Base-by-base conservation (phyloP, 2,329 filamentous ascomycete genomes). In the Xylaria sp. region DNA sequence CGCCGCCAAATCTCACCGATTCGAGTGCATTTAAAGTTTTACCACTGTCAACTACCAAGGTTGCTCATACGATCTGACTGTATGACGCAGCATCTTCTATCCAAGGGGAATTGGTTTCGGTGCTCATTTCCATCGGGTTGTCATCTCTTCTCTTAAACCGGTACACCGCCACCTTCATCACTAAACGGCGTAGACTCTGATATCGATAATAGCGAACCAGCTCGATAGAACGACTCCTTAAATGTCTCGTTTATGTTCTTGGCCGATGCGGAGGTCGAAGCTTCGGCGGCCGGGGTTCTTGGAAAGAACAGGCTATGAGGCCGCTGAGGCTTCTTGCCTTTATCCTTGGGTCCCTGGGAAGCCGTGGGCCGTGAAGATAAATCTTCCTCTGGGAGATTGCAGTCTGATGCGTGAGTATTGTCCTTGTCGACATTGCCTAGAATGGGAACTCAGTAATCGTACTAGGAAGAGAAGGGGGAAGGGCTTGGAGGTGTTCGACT, bases 251-350 rank as follows among this genome's bases (percentile, higher is more conserved):
- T 35, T 16, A 4, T 40, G 21, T 32, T 40, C 23, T 21, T 29
- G 21, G 58, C 42, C 2, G 50, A 50, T 21, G 51, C 27, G 6
- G 53, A 69, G 13, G 66, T 55, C 2, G 58, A 59, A 16, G 58
- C 50, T 13, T 65, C 40, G 18, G 35, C 47, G 2, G 25, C 32
- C 10, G 40, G 9, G 8, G 10, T 12, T 12, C 6, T 12, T 27
- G 57, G 44, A 5, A 9, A n/a, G 32, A 29, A 12, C 25, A 59
- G 10, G 44, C 32, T 40, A n/a, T 54, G 59, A 10, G 50, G 35
- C 12, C 51, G 32, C 47, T 69, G 58, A 3, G 59, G 59, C 48
- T 53, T 32, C 40, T 69, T 67, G 32, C 64, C 59, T 61, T 66
- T 69, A 27, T 51, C 53, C 13, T 16, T 53, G 4, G 53, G 44